phyloP scores from a whole-genome alignment of 441 rosid species.

The Erodium trifolium region DNA sequence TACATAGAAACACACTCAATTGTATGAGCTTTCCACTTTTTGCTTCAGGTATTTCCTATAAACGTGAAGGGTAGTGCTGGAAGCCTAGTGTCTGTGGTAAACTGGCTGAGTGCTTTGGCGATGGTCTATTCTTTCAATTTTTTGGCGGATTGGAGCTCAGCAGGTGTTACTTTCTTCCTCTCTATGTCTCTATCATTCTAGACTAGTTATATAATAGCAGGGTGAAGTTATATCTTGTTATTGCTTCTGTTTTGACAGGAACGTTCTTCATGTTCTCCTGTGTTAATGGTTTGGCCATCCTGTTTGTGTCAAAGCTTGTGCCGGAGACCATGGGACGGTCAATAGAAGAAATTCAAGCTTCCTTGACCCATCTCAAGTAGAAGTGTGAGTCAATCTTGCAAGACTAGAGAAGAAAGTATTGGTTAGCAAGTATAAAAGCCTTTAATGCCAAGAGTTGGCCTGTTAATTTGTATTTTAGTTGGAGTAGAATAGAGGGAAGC shows the following conservation, averaged over 20 bases:
- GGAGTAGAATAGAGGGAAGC: too few relatives aligned
- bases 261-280: conserved; percentile 43
- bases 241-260: conserved; percentile 22
- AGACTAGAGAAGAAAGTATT: too few relatives aligned
- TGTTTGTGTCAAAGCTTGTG: conserved; percentile 7
- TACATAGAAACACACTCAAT: neutral
- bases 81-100: conserved; percentile 40
- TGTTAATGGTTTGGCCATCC: conserved; percentile 18
- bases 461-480: too few relatives aligned
- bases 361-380: conserved; percentile 13
- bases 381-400: neutral
- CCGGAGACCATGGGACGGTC: conserved; percentile 3
- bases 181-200: too few relatives aligned
- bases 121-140: conserved; percentile 41
- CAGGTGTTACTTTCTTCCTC: conserved; percentile 27
- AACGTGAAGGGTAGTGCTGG: conserved; percentile 48
- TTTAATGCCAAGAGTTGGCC: too few relatives aligned
- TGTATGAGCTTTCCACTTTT: neutral
- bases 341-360: conserved; percentile 3
- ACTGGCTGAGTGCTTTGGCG: conserved; percentile 42
- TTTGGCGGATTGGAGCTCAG: conserved; percentile 51
- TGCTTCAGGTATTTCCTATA: conserved; percentile 48
- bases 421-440: too few relatives aligned
- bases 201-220: too few relatives aligned
- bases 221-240: neutral